phyloP scores from a whole-genome alignment of 106 monocot genomes.

The Phalaenopsis aphrodite region DNA sequence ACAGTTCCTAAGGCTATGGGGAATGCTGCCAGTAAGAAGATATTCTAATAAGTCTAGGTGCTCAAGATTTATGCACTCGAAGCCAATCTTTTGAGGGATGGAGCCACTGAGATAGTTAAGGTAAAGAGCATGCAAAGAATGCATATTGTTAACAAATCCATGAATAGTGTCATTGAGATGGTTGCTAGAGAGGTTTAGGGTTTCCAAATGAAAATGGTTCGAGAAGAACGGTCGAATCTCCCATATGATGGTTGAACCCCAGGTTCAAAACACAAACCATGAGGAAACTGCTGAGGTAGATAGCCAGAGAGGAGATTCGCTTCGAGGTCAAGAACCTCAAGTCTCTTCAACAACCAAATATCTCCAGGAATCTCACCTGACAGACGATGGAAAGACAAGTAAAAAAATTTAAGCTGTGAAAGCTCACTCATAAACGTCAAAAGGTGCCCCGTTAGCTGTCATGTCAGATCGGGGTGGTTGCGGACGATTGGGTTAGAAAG shows the following conservation, averaged over 20 bases:
- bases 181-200: conserved; percentile 61
- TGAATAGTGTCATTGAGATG: conserved; percentile 56
- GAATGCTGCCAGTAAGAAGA: conserved; percentile 41
- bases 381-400: conserved; percentile 28
- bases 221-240: conserved; percentile 44
- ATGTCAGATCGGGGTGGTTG: conserved; percentile 12
- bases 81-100: conserved; percentile 37
- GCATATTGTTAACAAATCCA: conserved; percentile 23
- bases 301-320: conserved; percentile 36
- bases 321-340: conserved; percentile 27
- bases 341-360: conserved; percentile 21
- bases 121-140: conserved; percentile 18
- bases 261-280: conserved; percentile 37
- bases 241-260: conserved; percentile 43
- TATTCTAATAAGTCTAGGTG: conserved; percentile 46
- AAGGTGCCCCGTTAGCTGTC: conserved; percentile 19
- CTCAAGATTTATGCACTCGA: conserved; percentile 32
- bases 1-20: conserved; percentile 58
- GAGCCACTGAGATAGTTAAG: conserved; percentile 38
- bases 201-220: conserved; percentile 34
- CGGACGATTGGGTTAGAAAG: background rate
- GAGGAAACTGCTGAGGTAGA: conserved; percentile 32
- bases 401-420: conserved; percentile 24
- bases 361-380: conserved; percentile 26
- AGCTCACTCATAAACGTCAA: conserved; percentile 14